Evolutionary conservation across 768 basidiomycete species (phyloP), one percentile per base, ranked within the genome.

Genomic region (Tricholoma terreum): DNA sequence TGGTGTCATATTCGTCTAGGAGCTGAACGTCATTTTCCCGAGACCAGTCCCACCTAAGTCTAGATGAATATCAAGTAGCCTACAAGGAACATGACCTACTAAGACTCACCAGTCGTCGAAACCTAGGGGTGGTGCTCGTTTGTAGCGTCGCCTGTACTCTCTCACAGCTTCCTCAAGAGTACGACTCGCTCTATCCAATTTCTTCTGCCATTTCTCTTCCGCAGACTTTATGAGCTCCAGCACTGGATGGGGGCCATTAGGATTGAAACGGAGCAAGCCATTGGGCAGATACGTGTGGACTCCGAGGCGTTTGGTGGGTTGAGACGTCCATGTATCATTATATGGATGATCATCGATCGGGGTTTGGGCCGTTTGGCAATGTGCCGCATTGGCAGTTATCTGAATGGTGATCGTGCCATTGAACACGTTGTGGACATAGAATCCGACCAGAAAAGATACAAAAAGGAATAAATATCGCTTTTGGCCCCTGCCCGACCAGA

Each of bases 1-100:
- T 83, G 24, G 77, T 76, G 63, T 91, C 91, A 63, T 92, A 96
- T 70, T 96, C 94, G 67, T 98, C 94, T 5, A 88, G 81, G 54
- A 96, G 84, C 63, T 86, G 84, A 22, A 92, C 84, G 15, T 83
- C 73, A 69, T 94, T 82, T 50, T 85, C 78, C 65, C 77, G 75
- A n/a, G 84, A 90, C 68, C 78, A 80, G 38, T 73, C 62, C 79
- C 79, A 82, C 80, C 79, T 80, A 36, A 24, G 30, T 48, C 45
- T 46, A 46, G 11, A 11, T 11, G 19, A 49, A 36, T 35, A 19
- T 45, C 46, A 36, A 52, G 35, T 50, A 22, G 35, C n/a, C 22
- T 21, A 53, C 6, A 17, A 54, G 12, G 1, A 43, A 21, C n/a
- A 36, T 11, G 22, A 11, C 31, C 12, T 22, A 30, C 6, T 11